Evolutionary conservation across 306 rosid species (phyloP).

Genomic region (Luffa acutangula): DNA sequence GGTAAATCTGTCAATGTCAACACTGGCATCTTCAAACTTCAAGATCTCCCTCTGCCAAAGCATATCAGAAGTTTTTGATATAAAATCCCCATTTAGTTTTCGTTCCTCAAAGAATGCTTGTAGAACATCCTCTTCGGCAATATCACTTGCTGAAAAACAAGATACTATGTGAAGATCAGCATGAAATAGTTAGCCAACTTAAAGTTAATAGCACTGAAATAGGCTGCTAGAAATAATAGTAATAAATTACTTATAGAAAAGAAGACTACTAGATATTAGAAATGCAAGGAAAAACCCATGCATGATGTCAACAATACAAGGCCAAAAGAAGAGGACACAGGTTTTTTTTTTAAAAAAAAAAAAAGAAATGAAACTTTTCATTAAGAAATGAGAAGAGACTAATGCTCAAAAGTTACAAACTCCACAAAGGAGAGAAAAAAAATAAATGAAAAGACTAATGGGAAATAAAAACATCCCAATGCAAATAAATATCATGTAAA

Average conservation of each 20-base stretch:
- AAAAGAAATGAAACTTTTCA: no score
- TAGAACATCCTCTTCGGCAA: slow-evolving; percentile 55
- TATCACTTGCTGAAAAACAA: slow-evolving; percentile 32
- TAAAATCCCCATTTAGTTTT: slow-evolving; percentile 57
- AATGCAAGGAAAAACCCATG: background rate
- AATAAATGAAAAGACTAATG: no score
- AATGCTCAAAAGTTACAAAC: no score
- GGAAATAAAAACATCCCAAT: no score
- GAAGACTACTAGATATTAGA: background rate
- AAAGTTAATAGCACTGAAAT: background rate
- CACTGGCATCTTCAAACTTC: slow-evolving; percentile 24
- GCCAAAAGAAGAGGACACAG: background rate
- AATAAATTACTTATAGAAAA: background rate
- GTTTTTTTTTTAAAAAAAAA: no score
- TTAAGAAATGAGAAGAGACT: no score
- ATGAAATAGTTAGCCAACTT: background rate
- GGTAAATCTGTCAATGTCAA: slow-evolving; percentile 11
- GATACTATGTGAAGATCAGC: slow-evolving; percentile 17
- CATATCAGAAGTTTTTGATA: slow-evolving; percentile 69
- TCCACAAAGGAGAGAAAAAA: no score
- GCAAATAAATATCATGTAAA: no score
- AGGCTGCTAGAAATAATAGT: background rate
- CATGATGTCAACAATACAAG: background rate
- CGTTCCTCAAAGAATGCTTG: slow-evolving; percentile 66
- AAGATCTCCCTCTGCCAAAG: slow-evolving; percentile 48